Base-by-base conservation (phyloP, 2,329 filamentous ascomycete genomes). In the Stagonosporopsis chrysanthemi region DNA sequence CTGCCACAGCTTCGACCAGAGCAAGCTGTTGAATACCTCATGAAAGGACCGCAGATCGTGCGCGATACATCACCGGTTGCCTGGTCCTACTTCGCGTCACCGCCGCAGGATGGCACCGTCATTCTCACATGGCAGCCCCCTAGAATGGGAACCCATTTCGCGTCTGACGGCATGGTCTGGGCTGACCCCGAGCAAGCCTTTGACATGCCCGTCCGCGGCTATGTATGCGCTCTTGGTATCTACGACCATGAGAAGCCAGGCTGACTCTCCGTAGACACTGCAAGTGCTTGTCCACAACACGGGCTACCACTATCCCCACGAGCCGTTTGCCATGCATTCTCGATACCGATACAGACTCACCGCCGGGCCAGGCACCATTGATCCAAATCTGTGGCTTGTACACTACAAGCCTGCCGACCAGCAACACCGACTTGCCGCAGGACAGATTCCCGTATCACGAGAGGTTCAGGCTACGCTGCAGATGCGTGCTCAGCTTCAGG, bases 111-210 rank as follows among this genome's bases (percentile, higher is more conserved):
- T 77, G 92, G 92, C 53, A 89, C 88, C 8, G 85, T 97, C 41
- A 86, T 95, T 73, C 82, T 98, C 62, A 90, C 90, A 49, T 98
- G 94, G 94, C 92, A 97, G 75, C 90, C 94, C 2, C 81, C 90
- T 49, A 70, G 70, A 49, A 84, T 88, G 67, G 85, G 88, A 56
- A 87, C 85, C 1, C 89, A 88, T 68, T 96, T 93, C 73, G 88
- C 94, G 8, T 96, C 90, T 33, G 94, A 99, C 80, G 95, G 95
- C 43, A 96, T 93, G 75, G 83, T 97, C 17, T 99, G 93, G 93
- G 88, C 88, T 15, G 90, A 92, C 65, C 85, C 86, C 6, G 94
- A 99, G 78, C 84, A 88, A 50, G 86, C 86, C 40, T 94, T 88
- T 66, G 88, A 88, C 62, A 88, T 92, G 60, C 90, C 96, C 58